phyloP scores from a whole-genome alignment of 1,284 basidiomycete species.

The Apiotrichum akiyoshidainum region DNA sequence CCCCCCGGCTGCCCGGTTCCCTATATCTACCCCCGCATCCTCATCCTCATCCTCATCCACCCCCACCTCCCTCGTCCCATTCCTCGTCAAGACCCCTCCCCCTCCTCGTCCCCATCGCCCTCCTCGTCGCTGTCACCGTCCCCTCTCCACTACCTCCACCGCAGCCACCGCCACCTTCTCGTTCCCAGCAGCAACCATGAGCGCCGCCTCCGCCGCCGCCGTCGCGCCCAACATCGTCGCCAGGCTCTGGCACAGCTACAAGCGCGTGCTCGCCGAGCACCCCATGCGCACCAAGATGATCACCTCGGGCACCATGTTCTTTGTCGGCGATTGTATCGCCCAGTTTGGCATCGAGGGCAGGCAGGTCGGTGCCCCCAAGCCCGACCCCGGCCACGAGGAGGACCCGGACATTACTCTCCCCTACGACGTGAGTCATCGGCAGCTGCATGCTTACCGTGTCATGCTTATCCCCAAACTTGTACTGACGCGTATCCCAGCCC shows the following conservation, averaged over 20 bases:
- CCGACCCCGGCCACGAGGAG: slow-evolving; percentile 1
- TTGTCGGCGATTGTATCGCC: slow-evolving; percentile 20
- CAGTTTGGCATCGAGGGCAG: slow-evolving; percentile 27
- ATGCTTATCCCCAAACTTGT: neutral
- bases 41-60: no score
- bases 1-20: no score
- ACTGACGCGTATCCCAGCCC: neutral
- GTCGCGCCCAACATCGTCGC: neutral
- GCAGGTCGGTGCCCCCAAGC: slow-evolving; percentile 1
- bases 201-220: neutral
- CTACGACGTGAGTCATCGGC: neutral
- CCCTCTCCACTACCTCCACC: neutral
- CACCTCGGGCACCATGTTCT: slow-evolving; percentile 17
- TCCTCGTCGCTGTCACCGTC: neutral
- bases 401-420: neutral
- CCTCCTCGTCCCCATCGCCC: no score
- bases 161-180: no score
- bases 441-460: neutral
- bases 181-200: neutral
- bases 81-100: no score
- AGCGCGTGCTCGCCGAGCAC: slow-evolving; percentile 3
- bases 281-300: slow-evolving; percentile 25
- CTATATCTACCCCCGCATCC: no score
- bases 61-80: no score
- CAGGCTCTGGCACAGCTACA: slow-evolving; percentile 8